A percentile compares a stretch with the other conserved stretches of the same genome.
These are phyloP conservation scores for Cupressus sempervirens DNA, from an alignment of 75 land plant species.

Conservation along the genomic window DNA sequence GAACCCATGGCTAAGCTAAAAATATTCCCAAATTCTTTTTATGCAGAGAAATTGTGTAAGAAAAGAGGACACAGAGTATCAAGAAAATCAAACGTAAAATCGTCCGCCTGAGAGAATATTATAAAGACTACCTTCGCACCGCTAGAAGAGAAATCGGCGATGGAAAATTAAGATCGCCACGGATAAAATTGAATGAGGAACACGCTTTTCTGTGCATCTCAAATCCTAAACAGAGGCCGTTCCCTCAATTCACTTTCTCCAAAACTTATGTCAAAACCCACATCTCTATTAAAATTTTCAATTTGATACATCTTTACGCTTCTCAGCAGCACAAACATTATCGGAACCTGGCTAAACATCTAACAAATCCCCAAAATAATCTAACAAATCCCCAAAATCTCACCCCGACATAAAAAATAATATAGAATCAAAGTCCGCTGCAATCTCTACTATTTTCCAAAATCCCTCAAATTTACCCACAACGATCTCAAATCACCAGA, in stretches of 20 bases:
- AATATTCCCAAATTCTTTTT: not conserved
- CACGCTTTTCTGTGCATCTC: not conserved
- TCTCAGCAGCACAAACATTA: not conserved
- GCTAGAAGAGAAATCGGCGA: not conserved
- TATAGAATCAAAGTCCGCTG: not conserved
- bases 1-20: not conserved
- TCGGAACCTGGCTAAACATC: not conserved
- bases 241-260: not conserved
- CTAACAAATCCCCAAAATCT: not conserved
- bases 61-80: not conserved
- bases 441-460: not conserved
- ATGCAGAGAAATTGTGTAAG: not conserved
- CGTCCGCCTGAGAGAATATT: not conserved
- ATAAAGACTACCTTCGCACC: not conserved
- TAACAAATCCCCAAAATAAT: not conserved
- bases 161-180: not conserved
- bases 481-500: not conserved
- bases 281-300: not conserved
- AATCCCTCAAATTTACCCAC: not conserved
- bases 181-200: not conserved
- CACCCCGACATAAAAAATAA: not conserved
- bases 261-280: not conserved
- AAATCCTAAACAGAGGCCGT: not conserved
- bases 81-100: not conserved
- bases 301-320: not conserved